Conservation (phyloP, 768 basidiomycete genomes). For the Tylopilus balloui region DNA sequence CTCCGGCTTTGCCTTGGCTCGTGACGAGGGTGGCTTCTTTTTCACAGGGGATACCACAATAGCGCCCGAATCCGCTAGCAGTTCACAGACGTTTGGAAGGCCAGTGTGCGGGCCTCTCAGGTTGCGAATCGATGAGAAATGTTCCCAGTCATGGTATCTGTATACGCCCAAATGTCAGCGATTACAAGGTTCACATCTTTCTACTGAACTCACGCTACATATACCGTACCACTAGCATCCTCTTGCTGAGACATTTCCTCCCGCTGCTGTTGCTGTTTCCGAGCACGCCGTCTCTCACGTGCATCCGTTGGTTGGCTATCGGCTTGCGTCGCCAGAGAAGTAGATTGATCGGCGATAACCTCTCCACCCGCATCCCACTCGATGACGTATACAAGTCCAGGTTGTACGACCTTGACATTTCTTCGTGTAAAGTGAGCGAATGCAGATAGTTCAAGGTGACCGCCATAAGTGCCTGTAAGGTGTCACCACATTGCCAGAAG, state of each 20-base stretch:
- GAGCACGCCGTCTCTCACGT: slow-evolving; percentile 42
- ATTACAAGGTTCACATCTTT: slow-evolving; percentile 4
- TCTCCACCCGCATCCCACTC: slow-evolving; percentile 69
- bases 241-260: slow-evolving; percentile 22
- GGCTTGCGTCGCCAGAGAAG: slow-evolving; percentile 26
- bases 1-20: slow-evolving; percentile 26
- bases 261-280: slow-evolving; percentile 36
- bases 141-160: slow-evolving; percentile 93
- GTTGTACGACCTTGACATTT: slow-evolving; percentile 90
- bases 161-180: slow-evolving; percentile 9
- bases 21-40: slow-evolving; percentile 34
- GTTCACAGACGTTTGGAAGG: slow-evolving; percentile 59
- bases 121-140: slow-evolving; percentile 91
- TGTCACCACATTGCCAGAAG: slow-evolving; percentile 13
- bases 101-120: slow-evolving; percentile 79
- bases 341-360: slow-evolving; percentile 25
- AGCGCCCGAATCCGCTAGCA: slow-evolving; percentile 30
- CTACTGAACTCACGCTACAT: slow-evolving; percentile 72
- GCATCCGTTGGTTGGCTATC: slow-evolving; percentile 28
- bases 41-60: slow-evolving; percentile 30
- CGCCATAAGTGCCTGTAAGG: slow-evolving; percentile 75
- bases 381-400: slow-evolving; percentile 86
- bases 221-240: slow-evolving; percentile 46
- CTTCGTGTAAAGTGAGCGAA: slow-evolving; percentile 77
- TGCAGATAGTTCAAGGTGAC: slow-evolving; percentile 89